Base-by-base conservation (phyloP, 306 rosid genomes). In the Fragaria ananassa region DNA sequence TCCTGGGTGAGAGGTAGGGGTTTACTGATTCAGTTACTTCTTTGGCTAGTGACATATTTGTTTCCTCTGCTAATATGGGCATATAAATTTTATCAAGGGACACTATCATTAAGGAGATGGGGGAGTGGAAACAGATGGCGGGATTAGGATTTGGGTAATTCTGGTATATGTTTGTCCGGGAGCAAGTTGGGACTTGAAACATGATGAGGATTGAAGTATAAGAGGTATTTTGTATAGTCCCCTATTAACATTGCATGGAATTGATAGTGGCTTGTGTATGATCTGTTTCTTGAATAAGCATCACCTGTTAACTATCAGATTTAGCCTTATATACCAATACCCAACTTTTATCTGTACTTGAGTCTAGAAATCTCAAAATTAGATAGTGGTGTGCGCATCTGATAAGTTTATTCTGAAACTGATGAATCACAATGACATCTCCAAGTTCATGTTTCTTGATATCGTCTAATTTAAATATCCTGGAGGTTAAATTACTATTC, bases 141-240 rank as follows among this genome's bases (percentile, higher is more conserved):
- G 70, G 72, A 74, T 56, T 56, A 56, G 23, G 37, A 73, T 49
- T 70, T 61, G 41, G 69, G 72, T 69, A 70, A 50, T 64, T 44
- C 29, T 27, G 53, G 71, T 68, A 41, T 80, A 58, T 19, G 78
- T 42, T 63, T 47, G 41, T 49, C 65, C 19, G 25, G 45, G 18
- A 53, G 49, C 72, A 58, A 49, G 56, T 39, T n/a, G 41, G 65
- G 23, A 9, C 47, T 9, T 61, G 19, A 58, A 68, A 57, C 70
- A 14, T 23, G 50, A 63, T 10, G 50, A 72, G 74, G 44, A 29
- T 35, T 49, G 54, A 49, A 60, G 34, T 27, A 31, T 46, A 19
- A 41, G 29, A 31, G 23, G 66, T 27, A 2, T 35, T 12, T 23
- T 61, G n/a, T 17, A 11, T 6, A 2, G 15, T 29, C 54, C 72